Conservation (phyloP, 345 rosid genomes). For the Syzygium grande region DNA sequence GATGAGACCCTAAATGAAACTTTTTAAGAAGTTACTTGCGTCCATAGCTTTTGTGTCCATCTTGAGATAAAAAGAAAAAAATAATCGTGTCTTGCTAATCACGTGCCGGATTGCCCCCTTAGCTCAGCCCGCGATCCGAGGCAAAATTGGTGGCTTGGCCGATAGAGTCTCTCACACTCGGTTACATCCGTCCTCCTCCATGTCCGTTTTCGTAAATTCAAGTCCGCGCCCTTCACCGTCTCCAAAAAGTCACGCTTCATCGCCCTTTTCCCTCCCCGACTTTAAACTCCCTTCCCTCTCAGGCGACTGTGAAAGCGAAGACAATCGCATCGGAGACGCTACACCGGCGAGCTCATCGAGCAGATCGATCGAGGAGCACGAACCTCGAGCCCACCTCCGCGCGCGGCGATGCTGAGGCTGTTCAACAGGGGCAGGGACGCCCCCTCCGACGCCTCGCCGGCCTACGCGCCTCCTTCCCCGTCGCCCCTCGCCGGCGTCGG, state of each 20-base stretch:
- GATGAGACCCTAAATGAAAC: too few relatives aligned
- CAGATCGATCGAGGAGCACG: background rate
- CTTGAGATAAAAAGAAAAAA: too few relatives aligned
- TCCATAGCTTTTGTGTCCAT: too few relatives aligned
- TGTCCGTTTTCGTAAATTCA: background rate
- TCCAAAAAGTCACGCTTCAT: background rate
- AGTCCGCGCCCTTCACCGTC: background rate
- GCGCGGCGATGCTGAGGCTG: slow-evolving; percentile 23
- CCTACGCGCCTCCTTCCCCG: slow-evolving; percentile 14
- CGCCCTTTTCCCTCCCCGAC: background rate
- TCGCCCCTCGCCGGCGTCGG: slow-evolving; percentile 35
- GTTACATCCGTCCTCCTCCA: too few relatives aligned
- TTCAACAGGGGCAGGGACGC: slow-evolving; percentile 35
- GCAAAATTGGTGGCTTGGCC: too few relatives aligned
- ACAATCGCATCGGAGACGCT: background rate
- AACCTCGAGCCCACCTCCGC: background rate
- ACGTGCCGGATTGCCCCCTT: too few relatives aligned
- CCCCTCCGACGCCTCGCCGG: slow-evolving; percentile 24
- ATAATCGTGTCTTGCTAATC: too few relatives aligned
- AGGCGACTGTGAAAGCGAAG: background rate
- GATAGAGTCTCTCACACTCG: too few relatives aligned
- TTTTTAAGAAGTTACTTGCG: too few relatives aligned
- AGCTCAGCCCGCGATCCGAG: too few relatives aligned
- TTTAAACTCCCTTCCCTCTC: background rate
- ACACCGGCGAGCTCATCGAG: background rate